Evolutionary conservation across 139 green algal species (phyloP), one percentile per base, ranked within the genome.

Genomic region (Yamagishiella unicocca): DNA sequence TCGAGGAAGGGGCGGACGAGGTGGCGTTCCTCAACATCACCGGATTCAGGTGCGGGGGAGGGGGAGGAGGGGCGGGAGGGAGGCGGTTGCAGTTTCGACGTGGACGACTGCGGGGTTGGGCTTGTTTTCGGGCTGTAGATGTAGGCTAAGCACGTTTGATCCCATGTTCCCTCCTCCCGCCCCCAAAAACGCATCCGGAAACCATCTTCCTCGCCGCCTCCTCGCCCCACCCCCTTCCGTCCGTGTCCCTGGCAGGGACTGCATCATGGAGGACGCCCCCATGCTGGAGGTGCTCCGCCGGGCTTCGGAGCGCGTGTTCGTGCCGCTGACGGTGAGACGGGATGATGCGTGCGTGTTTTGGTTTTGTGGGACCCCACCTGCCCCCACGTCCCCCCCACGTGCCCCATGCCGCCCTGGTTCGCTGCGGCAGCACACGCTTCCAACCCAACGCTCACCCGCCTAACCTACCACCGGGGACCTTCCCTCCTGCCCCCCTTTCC

Each of bases 21-120:
- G 91, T 94, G 76, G 89, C 97, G 21, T 99, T 99, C 92, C 93
- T 99, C 29, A 99, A 99, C 95, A 99, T 99, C 93, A 99, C 98
- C 7, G 96, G 95, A 14, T 94, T 95, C 90, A 77, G 87, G 78
- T 84, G 29, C 35, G 71, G 40, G 40, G 40, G 70, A 6, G 25
- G 38, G 70, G 5, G 40, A 21, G 22, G 22, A n/a, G n/a, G n/a
- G n/a, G n/a, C n/a, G n/a, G n/a, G n/a, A n/a, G n/a, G n/a, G n/a
- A n/a, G n/a, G n/a, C n/a, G n/a, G n/a, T n/a, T n/a, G n/a, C n/a
- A n/a, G n/a, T n/a, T n/a, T n/a, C n/a, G n/a, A n/a, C n/a, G n/a
- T n/a, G n/a, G n/a, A n/a, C n/a, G n/a, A n/a, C n/a, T n/a, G n/a
- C n/a, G n/a, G n/a, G n/a, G n/a, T n/a, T n/a, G n/a, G n/a, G n/a